Evolutionary conservation across 2,329 filamentous ascomycete genomes (phyloP).

Genomic region (Pyrenophora seminiperda): DNA sequence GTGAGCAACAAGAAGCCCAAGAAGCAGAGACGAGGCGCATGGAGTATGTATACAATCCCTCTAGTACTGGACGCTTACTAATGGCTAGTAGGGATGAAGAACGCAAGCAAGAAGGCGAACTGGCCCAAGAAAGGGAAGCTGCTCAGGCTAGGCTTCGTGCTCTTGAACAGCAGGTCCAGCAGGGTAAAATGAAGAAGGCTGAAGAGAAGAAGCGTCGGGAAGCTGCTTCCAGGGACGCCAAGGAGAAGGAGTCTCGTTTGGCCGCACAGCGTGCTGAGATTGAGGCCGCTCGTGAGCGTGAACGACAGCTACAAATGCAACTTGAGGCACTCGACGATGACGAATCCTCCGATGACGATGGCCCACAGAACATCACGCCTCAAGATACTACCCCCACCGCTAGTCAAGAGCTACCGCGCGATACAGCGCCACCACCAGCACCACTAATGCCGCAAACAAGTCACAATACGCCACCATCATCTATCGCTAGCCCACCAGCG

Average conservation of each 20-base stretch:
- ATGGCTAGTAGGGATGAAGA: slow-evolving; percentile 68
- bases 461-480: slow-evolving; percentile 55
- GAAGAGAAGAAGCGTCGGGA: slow-evolving; percentile 94
- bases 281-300: slow-evolving; percentile 86
- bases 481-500: slow-evolving; percentile 53
- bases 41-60: slow-evolving; percentile 69
- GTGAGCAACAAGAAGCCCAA: slow-evolving; percentile 76
- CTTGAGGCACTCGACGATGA: slow-evolving; percentile 79
- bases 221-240: slow-evolving; percentile 81
- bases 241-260: slow-evolving; percentile 84
- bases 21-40: slow-evolving; percentile 73
- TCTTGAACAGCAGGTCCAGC: slow-evolving; percentile 89
- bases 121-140: slow-evolving; percentile 78
- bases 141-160: slow-evolving; percentile 82
- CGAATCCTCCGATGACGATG: slow-evolving; percentile 72
- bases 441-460: slow-evolving; percentile 49
- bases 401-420: slow-evolving; percentile 59
- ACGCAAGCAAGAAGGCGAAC: slow-evolving; percentile 75
- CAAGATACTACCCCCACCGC: slow-evolving; percentile 64
- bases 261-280: slow-evolving; percentile 88
- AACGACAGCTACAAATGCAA: slow-evolving; percentile 86
- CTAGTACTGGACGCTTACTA: slow-evolving; percentile 8
- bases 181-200: slow-evolving; percentile 93
- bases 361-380: slow-evolving; percentile 70
- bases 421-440: slow-evolving; percentile 53